These are phyloP conservation scores for Balakata baccata DNA, from an alignment of 345 rosid genomes.

Conservation along the genomic window DNA sequence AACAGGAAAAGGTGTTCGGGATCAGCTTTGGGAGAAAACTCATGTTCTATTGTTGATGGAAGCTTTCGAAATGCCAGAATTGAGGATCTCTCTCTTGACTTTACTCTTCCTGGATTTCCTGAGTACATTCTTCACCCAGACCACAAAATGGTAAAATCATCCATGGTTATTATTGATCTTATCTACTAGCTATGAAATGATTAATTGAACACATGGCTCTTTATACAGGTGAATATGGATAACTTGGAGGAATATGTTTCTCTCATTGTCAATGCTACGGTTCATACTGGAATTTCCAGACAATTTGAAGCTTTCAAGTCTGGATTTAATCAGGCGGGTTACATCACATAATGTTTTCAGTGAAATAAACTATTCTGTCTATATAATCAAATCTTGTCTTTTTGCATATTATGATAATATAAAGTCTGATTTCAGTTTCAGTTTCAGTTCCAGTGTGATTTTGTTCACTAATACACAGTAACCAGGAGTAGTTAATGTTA, in stretches of 20 bases:
- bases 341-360: neutral
- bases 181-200: conserved; percentile 3
- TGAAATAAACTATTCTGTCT: neutral
- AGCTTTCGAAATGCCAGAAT: conserved; percentile 54
- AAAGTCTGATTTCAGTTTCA: neutral
- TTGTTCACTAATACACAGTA: too few species aligned
- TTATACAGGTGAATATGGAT: conserved; percentile 55
- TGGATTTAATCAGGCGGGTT: conserved; percentile 72
- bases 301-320: conserved; percentile 87
- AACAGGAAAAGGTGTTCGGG: conserved; percentile 38
- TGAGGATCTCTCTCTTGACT: conserved; percentile 86
- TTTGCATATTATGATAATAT: neutral
- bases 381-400: neutral
- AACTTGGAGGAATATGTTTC: conserved; percentile 70
- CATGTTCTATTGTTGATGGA: conserved; percentile 31
- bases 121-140: conserved; percentile 51
- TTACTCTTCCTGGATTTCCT: conserved; percentile 78
- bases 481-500: too few species aligned
- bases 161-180: conserved; percentile 3
- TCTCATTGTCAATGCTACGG: conserved; percentile 73
- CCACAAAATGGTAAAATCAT: conserved; percentile 44
- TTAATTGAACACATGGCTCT: conserved; percentile 4
- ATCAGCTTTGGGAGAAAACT: conserved; percentile 32
- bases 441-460: neutral
- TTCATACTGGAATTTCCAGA: conserved; percentile 60